Conservation (phyloP, 2,329 filamentous ascomycete species). For the Pseudogymnoascus sp. region DNA sequence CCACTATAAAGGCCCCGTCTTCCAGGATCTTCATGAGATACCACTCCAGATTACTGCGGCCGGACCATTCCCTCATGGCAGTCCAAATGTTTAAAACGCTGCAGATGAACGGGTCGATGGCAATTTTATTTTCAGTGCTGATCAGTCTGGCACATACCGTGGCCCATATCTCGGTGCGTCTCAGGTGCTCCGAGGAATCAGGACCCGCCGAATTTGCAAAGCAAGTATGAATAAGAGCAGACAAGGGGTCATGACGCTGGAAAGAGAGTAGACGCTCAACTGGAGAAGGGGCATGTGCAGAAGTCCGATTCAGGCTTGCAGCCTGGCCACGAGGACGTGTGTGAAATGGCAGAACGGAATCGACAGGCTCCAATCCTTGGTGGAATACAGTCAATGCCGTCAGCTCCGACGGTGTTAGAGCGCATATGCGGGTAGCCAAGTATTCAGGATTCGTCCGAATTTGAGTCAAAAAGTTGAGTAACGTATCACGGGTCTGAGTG, state of each 20-base stretch:
- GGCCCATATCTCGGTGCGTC: conserved; percentile 81
- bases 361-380: conserved; percentile 70
- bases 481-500: conserved; percentile 62
- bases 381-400: conserved; percentile 70
- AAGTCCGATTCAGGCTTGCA: conserved; percentile 40
- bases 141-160: conserved; percentile 79
- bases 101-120: conserved; percentile 72
- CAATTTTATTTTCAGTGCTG: conserved; percentile 60
- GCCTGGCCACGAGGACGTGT: conserved; percentile 38
- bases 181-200: conserved; percentile 71
- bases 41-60: conserved; percentile 81
- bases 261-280: conserved; percentile 83
- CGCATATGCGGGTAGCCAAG: conserved; percentile 72
- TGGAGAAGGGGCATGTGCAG: conserved; percentile 47
- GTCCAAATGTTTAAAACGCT: conserved; percentile 84
- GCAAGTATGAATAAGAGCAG: conserved; percentile 76
- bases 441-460: conserved; percentile 84
- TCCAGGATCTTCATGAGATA: conserved; percentile 93
- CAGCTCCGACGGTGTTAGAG: conserved; percentile 68
- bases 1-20: conserved; percentile 83
- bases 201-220: conserved; percentile 81
- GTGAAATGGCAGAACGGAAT: conserved; percentile 72
- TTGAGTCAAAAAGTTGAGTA: conserved; percentile 72
- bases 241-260: conserved; percentile 79
- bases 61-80: conserved; percentile 80